Conservation (phyloP, 495 filamentous ascomycete species). For the Aspergillus panamensis region DNA sequence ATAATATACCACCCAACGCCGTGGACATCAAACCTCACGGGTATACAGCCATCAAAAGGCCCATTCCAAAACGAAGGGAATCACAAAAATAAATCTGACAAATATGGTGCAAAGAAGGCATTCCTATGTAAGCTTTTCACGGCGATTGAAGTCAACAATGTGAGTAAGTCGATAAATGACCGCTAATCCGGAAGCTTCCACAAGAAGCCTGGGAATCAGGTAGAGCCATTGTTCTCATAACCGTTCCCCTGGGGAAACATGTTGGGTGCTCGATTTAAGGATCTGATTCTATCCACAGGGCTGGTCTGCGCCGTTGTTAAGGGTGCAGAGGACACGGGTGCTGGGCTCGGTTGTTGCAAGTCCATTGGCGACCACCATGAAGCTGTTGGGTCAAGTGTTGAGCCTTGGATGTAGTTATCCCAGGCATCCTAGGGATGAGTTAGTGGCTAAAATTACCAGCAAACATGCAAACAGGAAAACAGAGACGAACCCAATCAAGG, state of each 20-base stretch:
- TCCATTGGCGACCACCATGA: slow-evolving; percentile 49
- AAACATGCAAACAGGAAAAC: background rate
- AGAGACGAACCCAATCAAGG: slow-evolving; percentile 73
- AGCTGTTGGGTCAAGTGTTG: slow-evolving; percentile 42
- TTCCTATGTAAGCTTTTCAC: background rate
- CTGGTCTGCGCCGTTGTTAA: slow-evolving; percentile 14
- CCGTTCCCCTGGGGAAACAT: slow-evolving; percentile 15
- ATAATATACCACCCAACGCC: background rate
- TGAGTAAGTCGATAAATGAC: background rate
- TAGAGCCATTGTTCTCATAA: slow-evolving; percentile 15
- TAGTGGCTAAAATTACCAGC: slow-evolving; percentile 13
- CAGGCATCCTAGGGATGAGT: slow-evolving; percentile 46
- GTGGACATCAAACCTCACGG: background rate
- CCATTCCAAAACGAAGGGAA: background rate
- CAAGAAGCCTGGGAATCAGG: background rate
- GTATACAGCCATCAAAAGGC: background rate
- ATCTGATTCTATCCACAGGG: slow-evolving; percentile 15
- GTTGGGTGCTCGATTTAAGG: slow-evolving; percentile 17
- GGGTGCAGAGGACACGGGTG: slow-evolving; percentile 17
- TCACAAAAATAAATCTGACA: background rate
- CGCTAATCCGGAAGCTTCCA: background rate
- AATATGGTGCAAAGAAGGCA: background rate
- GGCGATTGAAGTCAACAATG: background rate
- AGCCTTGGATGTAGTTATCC: slow-evolving; percentile 54
- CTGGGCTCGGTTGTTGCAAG: slow-evolving; percentile 27